These are phyloP conservation scores for Novymonas esmeraldas DNA, from an alignment of 208 protist species.

Conservation along the genomic window DNA sequence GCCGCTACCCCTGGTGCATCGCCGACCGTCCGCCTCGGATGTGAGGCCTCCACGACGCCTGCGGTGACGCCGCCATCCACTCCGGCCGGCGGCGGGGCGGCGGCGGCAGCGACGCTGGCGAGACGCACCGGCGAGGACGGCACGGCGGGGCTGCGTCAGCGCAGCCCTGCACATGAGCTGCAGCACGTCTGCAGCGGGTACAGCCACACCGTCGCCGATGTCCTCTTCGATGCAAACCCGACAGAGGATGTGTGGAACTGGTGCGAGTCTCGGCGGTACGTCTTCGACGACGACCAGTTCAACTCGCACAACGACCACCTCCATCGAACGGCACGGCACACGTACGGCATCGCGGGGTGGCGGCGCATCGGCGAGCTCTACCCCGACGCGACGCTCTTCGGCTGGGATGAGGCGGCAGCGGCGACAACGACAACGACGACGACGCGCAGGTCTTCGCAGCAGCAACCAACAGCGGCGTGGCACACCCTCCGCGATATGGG, in stretches of 20 bases:
- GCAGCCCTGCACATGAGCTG: conserved; percentile 40
- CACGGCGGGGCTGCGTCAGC: conserved; percentile 8
- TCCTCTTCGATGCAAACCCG: conserved; percentile 79
- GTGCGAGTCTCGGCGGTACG: conserved; percentile 44
- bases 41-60: neutral
- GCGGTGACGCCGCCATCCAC: neutral
- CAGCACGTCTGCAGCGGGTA: conserved; percentile 38
- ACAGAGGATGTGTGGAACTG: conserved; percentile 40
- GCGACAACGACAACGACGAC: neutral
- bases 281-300: conserved; percentile 84
- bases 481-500: neutral
- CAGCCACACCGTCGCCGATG: conserved; percentile 35
- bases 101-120: conserved; percentile 11
- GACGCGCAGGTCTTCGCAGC: no score
- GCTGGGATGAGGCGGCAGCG: neutral
- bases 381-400: conserved; percentile 58
- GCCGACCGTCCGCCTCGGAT: no score
- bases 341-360: conserved; percentile 64
- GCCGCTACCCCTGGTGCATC: no score
- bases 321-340: conserved; percentile 37
- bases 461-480: neutral
- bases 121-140: neutral
- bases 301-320: conserved; percentile 43
- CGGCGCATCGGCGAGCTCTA: conserved; percentile 66
- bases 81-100: conserved; percentile 7